These are phyloP conservation scores for Acanthochlamys bracteata DNA, from an alignment of 106 monocot genomes.

Conservation along the genomic window DNA sequence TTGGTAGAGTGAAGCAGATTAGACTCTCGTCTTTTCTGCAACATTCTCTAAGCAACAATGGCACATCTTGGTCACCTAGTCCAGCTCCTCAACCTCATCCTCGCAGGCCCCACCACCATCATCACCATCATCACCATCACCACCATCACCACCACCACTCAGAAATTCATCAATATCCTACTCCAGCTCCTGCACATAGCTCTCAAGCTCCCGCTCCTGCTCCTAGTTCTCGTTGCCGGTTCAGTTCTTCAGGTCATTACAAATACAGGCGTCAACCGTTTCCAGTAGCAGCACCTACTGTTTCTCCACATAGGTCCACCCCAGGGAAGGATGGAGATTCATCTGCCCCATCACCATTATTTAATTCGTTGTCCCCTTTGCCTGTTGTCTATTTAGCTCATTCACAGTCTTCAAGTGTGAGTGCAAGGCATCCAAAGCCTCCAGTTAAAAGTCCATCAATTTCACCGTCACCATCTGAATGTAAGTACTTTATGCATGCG, in stretches of 20 bases:
- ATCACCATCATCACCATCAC: slow-evolving; percentile 53
- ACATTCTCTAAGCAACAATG: slow-evolving; percentile 51
- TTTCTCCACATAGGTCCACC: slow-evolving; percentile 13
- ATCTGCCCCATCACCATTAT: slow-evolving; percentile 20
- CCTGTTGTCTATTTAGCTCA: slow-evolving; percentile 49
- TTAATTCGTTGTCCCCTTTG: slow-evolving; percentile 19
- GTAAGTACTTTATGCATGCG: slow-evolving; percentile 40
- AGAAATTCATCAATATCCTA: slow-evolving; percentile 27
- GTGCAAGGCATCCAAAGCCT: slow-evolving; percentile 14
- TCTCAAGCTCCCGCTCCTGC: slow-evolving; percentile 13
- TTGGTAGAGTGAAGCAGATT: slow-evolving; percentile 95
- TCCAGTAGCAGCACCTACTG: slow-evolving; percentile 15
- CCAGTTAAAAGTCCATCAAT: slow-evolving; percentile 18
- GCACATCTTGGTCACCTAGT: slow-evolving; percentile 31
- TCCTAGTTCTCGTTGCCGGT: slow-evolving; percentile 16
- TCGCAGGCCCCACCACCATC: slow-evolving; percentile 28
- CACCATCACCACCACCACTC: slow-evolving; percentile 33
- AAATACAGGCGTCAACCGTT: not conserved
- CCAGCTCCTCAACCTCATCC: slow-evolving; percentile 48
- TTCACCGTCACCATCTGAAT: slow-evolving; percentile 44
- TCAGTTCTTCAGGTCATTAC: slow-evolving; percentile 16
- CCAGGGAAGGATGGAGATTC: slow-evolving; percentile 18
- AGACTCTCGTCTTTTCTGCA: slow-evolving; percentile 74
- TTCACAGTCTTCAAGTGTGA: slow-evolving; percentile 60
- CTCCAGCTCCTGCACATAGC: slow-evolving; percentile 26